A percentile compares a stretch with the other conserved stretches of the same genome.
These are phyloP conservation scores for Crithidia expoeki DNA, from an alignment of 208 protist genomes.

Conservation along the genomic window DNA sequence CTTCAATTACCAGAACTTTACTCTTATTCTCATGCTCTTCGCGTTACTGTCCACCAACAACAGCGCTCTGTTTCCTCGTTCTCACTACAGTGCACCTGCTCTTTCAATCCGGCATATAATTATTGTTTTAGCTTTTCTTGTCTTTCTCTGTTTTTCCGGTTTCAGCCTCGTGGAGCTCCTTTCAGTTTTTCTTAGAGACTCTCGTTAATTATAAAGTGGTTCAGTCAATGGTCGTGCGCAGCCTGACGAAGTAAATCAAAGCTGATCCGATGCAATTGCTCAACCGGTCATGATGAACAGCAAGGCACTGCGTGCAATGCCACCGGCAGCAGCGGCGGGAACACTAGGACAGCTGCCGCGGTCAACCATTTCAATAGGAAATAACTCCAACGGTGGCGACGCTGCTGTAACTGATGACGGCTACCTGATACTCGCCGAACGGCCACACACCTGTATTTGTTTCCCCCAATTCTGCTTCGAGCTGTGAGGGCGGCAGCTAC, in stretches of 20 bases:
- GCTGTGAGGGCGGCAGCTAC: neutral
- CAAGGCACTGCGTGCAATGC: too few species aligned
- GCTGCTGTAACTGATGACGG: neutral
- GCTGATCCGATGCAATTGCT: neutral
- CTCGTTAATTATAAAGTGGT: constrained; percentile 10
- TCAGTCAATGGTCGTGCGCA: constrained; percentile 9
- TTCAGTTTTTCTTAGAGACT: too few species aligned
- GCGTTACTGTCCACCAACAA: too few species aligned
- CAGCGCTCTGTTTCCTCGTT: too few species aligned
- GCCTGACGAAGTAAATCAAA: constrained; percentile 1
- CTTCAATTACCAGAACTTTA: too few species aligned
- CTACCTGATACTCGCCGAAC: neutral
- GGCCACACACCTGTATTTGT: constrained; percentile 1
- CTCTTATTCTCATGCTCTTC: too few species aligned
- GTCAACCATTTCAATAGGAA: neutral
- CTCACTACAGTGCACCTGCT: too few species aligned
- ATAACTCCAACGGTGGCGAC: neutral
- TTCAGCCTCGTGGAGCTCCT: too few species aligned
- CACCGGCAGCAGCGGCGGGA: neutral
- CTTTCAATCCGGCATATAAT: too few species aligned
- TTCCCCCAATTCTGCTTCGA: neutral
- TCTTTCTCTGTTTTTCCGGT: too few species aligned
- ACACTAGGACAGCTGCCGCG: neutral
- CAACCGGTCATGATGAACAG: constrained; percentile 6
- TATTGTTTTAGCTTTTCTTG: too few species aligned